Conservation (phyloP, 306 rosid species). For the Lithocarpus polystachyus region DNA sequence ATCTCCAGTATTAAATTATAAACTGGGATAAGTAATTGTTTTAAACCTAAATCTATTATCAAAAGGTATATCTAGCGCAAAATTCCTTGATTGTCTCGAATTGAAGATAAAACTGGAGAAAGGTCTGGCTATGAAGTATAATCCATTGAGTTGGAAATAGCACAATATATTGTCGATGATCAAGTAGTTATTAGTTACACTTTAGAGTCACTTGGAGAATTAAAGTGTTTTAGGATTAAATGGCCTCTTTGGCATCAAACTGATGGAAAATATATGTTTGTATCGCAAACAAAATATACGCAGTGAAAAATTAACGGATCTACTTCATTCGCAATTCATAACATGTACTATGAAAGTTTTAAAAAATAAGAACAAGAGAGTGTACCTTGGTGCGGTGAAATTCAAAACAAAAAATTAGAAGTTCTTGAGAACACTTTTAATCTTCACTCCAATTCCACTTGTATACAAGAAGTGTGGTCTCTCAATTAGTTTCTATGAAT, state of each 20-base stretch:
- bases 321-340: no score
- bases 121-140: not conserved
- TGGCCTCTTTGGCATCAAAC: not conserved
- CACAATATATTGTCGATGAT: not conserved
- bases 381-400: no score
- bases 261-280: not conserved
- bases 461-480: no score
- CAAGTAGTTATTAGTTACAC: not conserved
- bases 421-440: no score
- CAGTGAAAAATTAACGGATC: no score
- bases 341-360: no score
- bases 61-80: not conserved
- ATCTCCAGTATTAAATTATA: not conserved
- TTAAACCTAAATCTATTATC: not conserved
- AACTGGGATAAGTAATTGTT: not conserved
- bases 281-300: no score
- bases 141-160: not conserved
- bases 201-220: not conserved
- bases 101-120: not conserved
- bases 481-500: no score
- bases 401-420: no score
- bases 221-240: not conserved
- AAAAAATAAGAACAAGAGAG: no score
- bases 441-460: no score
- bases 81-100: not conserved